These are phyloP conservation scores for Labyrinthula sp. DNA, from an alignment of 352 stramenopile genomes.

Conservation along the genomic window DNA sequence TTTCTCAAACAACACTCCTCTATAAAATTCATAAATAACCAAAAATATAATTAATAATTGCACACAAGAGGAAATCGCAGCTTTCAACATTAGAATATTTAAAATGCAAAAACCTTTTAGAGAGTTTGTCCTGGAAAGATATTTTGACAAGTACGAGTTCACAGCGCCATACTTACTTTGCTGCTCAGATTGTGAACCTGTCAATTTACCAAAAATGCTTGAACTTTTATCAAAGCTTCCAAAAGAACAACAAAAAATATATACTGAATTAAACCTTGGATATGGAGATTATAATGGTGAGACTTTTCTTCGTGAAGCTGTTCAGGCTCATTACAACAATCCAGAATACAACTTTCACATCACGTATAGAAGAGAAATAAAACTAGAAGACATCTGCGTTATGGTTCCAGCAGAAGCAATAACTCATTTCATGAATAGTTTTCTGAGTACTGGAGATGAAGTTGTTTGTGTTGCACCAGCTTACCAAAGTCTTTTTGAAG, in stretches of 20 bases:
- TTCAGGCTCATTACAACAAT: slow-evolving; percentile 28
- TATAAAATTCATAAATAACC: too few relatives aligned
- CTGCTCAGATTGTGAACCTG: slow-evolving; percentile 36
- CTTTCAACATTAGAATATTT: too few relatives aligned
- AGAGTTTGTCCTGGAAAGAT: slow-evolving; percentile 34
- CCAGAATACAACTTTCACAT: not conserved
- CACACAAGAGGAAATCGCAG: too few relatives aligned
- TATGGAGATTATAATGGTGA: slow-evolving; percentile 40
- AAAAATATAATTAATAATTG: too few relatives aligned
- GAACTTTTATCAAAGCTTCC: slow-evolving; percentile 37
- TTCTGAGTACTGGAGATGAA: slow-evolving; percentile 40
- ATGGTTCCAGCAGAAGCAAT: slow-evolving; percentile 46
- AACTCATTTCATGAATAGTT: slow-evolving; percentile 39
- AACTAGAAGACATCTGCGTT: slow-evolving; percentile 32
- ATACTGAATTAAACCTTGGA: slow-evolving; percentile 35
- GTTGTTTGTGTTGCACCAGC: slow-evolving; percentile 39
- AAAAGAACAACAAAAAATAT: slow-evolving; percentile 37
- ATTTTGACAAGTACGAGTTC: slow-evolving; percentile 44
- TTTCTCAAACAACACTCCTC: too few relatives aligned
- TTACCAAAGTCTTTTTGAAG: slow-evolving; percentile 41
- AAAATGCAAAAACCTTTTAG: too few relatives aligned
- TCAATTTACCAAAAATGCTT: slow-evolving; percentile 34
- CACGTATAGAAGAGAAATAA: too few relatives aligned
- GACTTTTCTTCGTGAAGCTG: slow-evolving; percentile 37
- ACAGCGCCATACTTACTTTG: slow-evolving; percentile 36